Evolutionary conservation across 176 grass and related monocot genomes (phyloP).

Genomic region (Avena atlantica): DNA sequence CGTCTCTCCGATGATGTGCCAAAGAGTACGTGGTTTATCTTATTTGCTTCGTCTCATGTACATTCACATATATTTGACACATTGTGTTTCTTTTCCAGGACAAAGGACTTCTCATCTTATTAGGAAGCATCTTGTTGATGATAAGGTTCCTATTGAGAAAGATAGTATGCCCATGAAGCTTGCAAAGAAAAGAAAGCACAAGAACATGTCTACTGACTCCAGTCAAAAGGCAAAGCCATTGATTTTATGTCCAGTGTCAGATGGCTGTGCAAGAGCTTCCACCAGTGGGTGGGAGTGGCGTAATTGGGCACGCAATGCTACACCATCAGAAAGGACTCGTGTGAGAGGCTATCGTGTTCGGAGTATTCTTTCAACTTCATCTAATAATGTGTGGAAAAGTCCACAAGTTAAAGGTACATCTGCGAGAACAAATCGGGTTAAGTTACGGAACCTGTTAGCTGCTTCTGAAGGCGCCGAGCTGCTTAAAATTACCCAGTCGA

Average conservation of each 20-base stretch:
- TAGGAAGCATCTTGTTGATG: conserved; percentile 58
- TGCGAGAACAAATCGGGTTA: conserved; percentile 91
- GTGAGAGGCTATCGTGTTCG: conserved; percentile 72
- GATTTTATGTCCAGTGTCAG: conserved; percentile 73
- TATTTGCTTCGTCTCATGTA: conserved; percentile 18
- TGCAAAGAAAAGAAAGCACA: conserved; percentile 66
- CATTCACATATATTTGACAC: conserved; percentile 33
- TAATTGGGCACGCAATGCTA: conserved; percentile 81
- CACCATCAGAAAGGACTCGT: conserved; percentile 70
- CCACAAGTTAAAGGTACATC: conserved; percentile 71
- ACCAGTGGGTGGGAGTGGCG: conserved; percentile 92
- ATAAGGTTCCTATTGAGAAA: conserved; percentile 30
- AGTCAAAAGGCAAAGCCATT: conserved; percentile 51
- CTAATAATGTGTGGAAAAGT: conserved; percentile 52
- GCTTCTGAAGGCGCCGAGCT: conserved; percentile 79
- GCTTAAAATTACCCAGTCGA: conserved; percentile 86
- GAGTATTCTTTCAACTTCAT: conserved; percentile 54
- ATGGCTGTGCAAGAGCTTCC: conserved; percentile 83
- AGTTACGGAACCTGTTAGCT: conserved; percentile 82
- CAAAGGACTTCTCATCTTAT: conserved; percentile 56
- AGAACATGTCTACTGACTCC: conserved; percentile 33
- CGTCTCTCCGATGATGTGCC: conserved; percentile 48
- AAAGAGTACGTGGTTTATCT: conserved; percentile 63
- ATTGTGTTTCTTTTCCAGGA: conserved; percentile 47
- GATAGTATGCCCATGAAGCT: conserved; percentile 37